A percentile compares a stretch with the other conserved stretches of the same genome.
phyloP scores from a whole-genome alignment of 73 alveolate species.

The Urostyla sp. region DNA sequence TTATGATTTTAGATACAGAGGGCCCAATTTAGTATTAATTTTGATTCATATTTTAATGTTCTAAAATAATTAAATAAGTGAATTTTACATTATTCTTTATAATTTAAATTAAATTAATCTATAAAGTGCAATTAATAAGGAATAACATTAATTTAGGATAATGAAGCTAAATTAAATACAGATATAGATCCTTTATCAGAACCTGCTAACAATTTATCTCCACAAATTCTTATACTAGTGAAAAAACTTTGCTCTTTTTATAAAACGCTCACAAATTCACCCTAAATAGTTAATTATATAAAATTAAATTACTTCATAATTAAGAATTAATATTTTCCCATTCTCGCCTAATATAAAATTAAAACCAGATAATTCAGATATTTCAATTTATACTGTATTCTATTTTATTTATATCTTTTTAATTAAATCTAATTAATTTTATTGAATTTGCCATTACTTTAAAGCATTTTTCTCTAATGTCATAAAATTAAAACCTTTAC shows the following conservation, averaged over 20 bases:
- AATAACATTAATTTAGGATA: conserved; percentile 40
- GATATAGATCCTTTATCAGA: conserved; percentile 65
- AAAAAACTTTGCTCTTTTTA: conserved; percentile 15
- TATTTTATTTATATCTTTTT: conserved; percentile 44
- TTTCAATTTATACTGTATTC: not conserved
- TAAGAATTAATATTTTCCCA: conserved; percentile 67
- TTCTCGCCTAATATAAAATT: conserved; percentile 48
- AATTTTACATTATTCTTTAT: not conserved
- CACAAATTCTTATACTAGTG: conserved; percentile 28
- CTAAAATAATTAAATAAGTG: not conserved
- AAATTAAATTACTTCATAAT: too few species aligned
- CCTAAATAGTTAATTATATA: too few species aligned
- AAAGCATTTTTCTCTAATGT: conserved; percentile 38
- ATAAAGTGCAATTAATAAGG: conserved; percentile 32
- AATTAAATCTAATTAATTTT: conserved; percentile 21
- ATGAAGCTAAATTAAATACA: conserved; percentile 55
- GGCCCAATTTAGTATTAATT: conserved; percentile 40
- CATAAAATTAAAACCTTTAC: conserved; percentile 16
- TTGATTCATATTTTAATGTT: not conserved
- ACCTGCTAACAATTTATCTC: conserved; percentile 62
- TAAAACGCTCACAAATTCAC: conserved; percentile 61
- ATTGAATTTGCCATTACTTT: conserved; percentile 26
- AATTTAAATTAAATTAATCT: conserved; percentile 4
- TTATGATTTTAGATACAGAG: conserved; percentile 3
- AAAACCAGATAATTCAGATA: conserved; percentile 39